Evolutionary conservation across 129 eudicot genomes (phyloP), one percentile per base, ranked within the genome.

Genomic region (Mikania micrantha): DNA sequence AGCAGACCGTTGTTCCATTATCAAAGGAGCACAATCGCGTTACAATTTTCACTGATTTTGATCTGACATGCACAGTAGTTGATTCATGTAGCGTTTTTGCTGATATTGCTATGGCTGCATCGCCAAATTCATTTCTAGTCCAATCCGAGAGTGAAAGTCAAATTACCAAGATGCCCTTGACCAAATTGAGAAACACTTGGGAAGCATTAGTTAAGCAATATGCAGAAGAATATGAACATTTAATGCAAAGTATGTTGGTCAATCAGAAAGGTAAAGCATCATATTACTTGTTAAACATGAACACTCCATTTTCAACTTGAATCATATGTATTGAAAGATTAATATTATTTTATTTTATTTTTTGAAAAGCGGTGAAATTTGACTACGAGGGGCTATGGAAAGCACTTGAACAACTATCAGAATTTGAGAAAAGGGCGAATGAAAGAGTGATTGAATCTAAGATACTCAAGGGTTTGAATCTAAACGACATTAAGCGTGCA

Each of bases 71-170:
- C 85, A 81, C 96, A 12, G 85, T 81, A 34, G 82, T 91, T 69
- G 97, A 91, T 80, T 91, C 97, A 41, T 88, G 90, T 80, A 89
- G 94, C n/a, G 44, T 91, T 71, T 78, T 91, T 77, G 94, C 94
- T 19, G 88, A 87, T 62, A 80, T 88, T 74, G 90, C 87, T 44
- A 80, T 85, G 50, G 74, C 74, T 38, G 78, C 93, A 38, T 85
- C 88, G 24, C 86, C 88, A 59, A 88, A 73, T 47, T 70, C 82
- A 16, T 90, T 75, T 52, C 90, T 80, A 72, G 64, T 16, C 70
- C 77, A 72, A 20, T 68, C 42, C 22, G 79, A 67, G 35, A 50
- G 70, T 44, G 83, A 77, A 78, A 72, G 57, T 60, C 89, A 84
- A 70, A 59, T 75, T 82, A 64, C 70, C 44, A 76, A 68, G 66